A percentile compares a stretch with the other conserved stretches of the same genome.
These are phyloP conservation scores for Herpetospermum pedunculosum DNA, from an alignment of 306 rosid species.

Conservation along the genomic window DNA sequence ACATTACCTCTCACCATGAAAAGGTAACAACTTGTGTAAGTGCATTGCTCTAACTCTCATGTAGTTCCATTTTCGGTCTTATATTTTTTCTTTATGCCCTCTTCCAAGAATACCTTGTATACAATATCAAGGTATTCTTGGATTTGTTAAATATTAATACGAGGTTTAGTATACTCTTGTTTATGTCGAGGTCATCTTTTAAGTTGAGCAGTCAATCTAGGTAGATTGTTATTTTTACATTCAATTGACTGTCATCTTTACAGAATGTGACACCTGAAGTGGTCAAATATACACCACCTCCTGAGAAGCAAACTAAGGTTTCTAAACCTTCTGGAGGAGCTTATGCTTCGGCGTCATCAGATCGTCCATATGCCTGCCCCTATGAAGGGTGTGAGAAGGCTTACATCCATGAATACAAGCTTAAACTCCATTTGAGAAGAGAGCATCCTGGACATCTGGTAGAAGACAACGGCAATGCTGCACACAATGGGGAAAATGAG, in stretches of 20 bases:
- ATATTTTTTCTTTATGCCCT: not conserved
- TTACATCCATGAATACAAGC: conserved; percentile 91
- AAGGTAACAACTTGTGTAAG: conserved; percentile 34
- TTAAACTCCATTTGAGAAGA: conserved; percentile 79
- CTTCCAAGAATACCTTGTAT: not conserved
- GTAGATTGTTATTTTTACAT: not conserved
- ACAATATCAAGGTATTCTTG: not conserved
- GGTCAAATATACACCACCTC: conserved; percentile 53
- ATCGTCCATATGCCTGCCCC: conserved; percentile 86
- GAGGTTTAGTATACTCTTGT: not conserved
- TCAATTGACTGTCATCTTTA: not conserved
- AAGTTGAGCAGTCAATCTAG: not conserved
- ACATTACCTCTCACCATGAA: conserved; percentile 80
- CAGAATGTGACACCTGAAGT: conserved; percentile 53
- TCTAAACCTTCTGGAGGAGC: conserved; percentile 47
- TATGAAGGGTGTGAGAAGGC: conserved; percentile 92
- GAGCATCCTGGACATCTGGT: conserved; percentile 77
- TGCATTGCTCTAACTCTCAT: not conserved
- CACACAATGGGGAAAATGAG: conserved; percentile 53
- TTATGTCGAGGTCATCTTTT: not conserved
- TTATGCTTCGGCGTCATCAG: conserved; percentile 76
- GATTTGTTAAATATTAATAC: not conserved
- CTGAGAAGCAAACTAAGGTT: conserved; percentile 58
- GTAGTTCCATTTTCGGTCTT: not conserved
- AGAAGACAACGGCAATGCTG: conserved; percentile 52